Percentiles rank a stretch among this genome's conserved stretches.
Evolutionary conservation across 1,139 yeast species (phyloP).

Genomic region (Kazachstania sp.): DNA sequence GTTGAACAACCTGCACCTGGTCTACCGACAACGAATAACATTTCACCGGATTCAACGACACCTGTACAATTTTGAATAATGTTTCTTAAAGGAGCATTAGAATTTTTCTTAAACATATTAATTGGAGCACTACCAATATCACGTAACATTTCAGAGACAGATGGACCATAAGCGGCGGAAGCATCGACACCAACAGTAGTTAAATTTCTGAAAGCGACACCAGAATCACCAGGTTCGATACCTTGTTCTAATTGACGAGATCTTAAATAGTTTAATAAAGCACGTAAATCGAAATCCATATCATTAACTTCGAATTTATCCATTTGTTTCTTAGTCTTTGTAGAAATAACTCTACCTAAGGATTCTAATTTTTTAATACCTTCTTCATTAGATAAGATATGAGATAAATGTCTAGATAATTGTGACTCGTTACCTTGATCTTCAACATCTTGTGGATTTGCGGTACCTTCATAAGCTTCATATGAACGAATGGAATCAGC

Average conservation of each 20-base stretch:
- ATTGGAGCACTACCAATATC: conserved; percentile 30
- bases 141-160: conserved; percentile 39
- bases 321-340: conserved; percentile 34
- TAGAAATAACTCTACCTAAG: conserved; percentile 36
- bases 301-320: conserved; percentile 34
- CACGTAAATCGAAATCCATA: conserved; percentile 35
- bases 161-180: conserved; percentile 44
- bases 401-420: conserved; percentile 26
- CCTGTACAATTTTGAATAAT: conserved; percentile 42
- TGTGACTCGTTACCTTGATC: conserved; percentile 23
- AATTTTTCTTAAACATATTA: conserved; percentile 21
- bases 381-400: conserved; percentile 27
- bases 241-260: conserved; percentile 35
- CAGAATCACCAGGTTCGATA: conserved; percentile 40
- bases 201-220: conserved; percentile 39
- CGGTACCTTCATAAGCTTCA: conserved; percentile 14
- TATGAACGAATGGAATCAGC: conserved; percentile 17
- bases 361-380: conserved; percentile 35
- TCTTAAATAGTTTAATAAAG: conserved; percentile 35
- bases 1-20: conserved; percentile 66
- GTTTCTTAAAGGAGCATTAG: conserved; percentile 37
- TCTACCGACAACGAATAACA: conserved; percentile 53
- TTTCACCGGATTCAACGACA: conserved; percentile 50
- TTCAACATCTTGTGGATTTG: conserved; percentile 16
- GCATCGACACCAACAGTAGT: conserved; percentile 47